Evolutionary conservation across 345 rosid species (phyloP).

Genomic region (Heritiera fomes): DNA sequence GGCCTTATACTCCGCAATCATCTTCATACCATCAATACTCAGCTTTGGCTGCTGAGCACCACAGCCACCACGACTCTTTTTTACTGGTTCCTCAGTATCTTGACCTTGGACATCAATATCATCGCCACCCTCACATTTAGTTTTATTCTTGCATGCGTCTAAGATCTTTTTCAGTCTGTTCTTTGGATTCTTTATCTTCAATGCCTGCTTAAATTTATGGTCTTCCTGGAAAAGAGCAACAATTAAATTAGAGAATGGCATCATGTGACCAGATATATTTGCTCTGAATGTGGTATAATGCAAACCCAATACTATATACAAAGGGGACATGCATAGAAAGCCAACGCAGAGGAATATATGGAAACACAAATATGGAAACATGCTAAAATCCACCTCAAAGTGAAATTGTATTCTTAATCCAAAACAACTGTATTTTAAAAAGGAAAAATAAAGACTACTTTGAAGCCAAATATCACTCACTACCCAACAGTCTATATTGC

Average conservation of each 20-base stretch:
- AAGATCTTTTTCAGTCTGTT: conserved; percentile 82
- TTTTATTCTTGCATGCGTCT: conserved; percentile 88
- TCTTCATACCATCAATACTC: conserved; percentile 94
- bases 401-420: too few relatives aligned
- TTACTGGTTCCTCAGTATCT: conserved; percentile 76
- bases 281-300: background rate
- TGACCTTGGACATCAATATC: conserved; percentile 64
- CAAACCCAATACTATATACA: background rate
- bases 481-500: background rate
- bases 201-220: conserved; percentile 90
- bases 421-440: background rate
- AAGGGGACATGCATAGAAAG: background rate
- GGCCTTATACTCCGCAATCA: conserved; percentile 83
- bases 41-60: conserved; percentile 90
- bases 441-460: background rate
- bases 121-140: conserved; percentile 89
- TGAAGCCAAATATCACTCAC: background rate
- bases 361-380: background rate
- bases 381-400: background rate
- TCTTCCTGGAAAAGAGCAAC: conserved; percentile 65
- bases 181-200: conserved; percentile 91
- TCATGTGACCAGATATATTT: background rate
- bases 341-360: background rate
- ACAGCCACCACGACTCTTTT: conserved; percentile 86
- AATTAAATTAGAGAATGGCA: conserved; percentile 33